Evolutionary conservation across 441 rosid genomes (phyloP), one percentile per base, ranked within the genome.

Genomic region (Pelargonium myrrhifolium): DNA sequence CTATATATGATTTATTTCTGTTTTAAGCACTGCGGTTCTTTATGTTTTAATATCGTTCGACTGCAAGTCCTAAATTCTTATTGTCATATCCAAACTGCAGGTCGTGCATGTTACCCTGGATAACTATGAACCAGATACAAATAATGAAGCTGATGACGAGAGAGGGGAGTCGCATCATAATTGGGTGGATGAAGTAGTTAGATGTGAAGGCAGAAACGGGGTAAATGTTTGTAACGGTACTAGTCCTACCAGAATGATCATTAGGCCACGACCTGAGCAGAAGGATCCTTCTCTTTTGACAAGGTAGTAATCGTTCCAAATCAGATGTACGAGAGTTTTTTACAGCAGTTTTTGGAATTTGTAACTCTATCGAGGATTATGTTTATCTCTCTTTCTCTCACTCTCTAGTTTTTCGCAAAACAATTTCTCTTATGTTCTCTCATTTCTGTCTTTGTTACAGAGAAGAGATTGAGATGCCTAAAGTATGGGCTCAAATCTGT

Each of bases 171-270:
- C 82, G 17, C 91, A 84, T 69, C 90, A 80, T 79, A 89, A 90
- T 76, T 92, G 99, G 99, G 93, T 95, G 12, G 87, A 92, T 72
- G 99, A 93, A 86, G 99, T 95, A 42, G 89, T 92, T 67, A 84
- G 97, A 81, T 83, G 87, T 66, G 98, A 95, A 79, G 93, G 93
- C 22, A 83, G 97, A 83, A 86, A 83, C 72, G 77, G 81, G 21
- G 66, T 43, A 15, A 31, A 20, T 71, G 75, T 58, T 62, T 77
- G 79, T 24, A 76, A 68, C 74, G 89, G 89, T 75, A 47, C 67
- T 76, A 81, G 85, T 67, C 86, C 93, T 75, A 76, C 79, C 80
- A 73, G 79, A 81, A 71, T 78, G 81, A 72, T 79, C 72, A 67
- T 76, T 68, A 81, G 93, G 74, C 87, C 83, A 1, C 88, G 82